Evolutionary conservation across 768 basidiomycete genomes (phyloP).

Genomic region (Galerina marginata): DNA sequence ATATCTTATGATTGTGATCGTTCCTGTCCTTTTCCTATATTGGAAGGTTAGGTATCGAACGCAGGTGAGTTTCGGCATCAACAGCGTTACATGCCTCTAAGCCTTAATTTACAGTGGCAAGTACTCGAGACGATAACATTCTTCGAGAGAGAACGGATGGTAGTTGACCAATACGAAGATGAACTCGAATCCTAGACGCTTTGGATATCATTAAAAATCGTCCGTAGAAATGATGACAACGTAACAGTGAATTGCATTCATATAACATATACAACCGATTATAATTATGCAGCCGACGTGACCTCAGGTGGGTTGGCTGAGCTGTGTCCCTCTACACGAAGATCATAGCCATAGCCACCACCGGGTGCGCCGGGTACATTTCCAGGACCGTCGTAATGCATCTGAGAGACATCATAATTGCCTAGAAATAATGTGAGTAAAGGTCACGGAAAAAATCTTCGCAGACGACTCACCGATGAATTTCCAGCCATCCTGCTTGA

Average conservation of each 20-base stretch:
- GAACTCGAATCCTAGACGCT: conserved; percentile 11
- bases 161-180: conserved; percentile 51
- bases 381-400: conserved; percentile 91
- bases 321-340: conserved; percentile 64
- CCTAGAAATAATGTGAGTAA: conserved; percentile 49
- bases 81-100: neutral
- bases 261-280: neutral
- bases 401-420: conserved; percentile 88
- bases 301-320: conserved; percentile 55
- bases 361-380: conserved; percentile 64
- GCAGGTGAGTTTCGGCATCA: conserved; percentile 32
- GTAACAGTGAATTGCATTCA: conserved; percentile 11
- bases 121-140: conserved; percentile 44
- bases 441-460: neutral
- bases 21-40: conserved; percentile 46
- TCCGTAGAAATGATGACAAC: neutral
- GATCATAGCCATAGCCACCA: conserved; percentile 82
- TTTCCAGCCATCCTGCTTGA: conserved; percentile 93
- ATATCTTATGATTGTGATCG: conserved; percentile 49
- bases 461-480: conserved; percentile 77
- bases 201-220: neutral
- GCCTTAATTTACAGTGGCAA: conserved; percentile 40
- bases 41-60: conserved; percentile 52
- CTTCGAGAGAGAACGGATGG: conserved; percentile 48
- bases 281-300: conserved; percentile 17